Evolutionary conservation across 768 basidiomycete genomes (phyloP).

Genomic region (Amanita pallidorosea): DNA sequence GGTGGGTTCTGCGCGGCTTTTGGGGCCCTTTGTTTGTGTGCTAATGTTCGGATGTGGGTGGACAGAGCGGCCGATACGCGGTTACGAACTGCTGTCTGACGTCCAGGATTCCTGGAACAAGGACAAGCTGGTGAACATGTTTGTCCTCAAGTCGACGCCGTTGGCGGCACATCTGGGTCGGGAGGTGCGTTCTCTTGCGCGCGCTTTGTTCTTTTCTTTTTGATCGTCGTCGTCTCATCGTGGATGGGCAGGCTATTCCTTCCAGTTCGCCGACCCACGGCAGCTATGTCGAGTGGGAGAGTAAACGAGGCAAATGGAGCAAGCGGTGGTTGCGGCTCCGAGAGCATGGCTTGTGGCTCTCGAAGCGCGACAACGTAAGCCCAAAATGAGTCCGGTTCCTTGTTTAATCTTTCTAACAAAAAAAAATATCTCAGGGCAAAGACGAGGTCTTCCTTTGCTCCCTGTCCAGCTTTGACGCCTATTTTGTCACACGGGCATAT

Average conservation of each 20-base stretch:
- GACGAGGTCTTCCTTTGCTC: constrained; percentile 78
- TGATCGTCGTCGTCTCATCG: not conserved
- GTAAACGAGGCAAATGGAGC: constrained; percentile 89
- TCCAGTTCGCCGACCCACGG: constrained; percentile 35
- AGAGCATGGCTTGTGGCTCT: constrained; percentile 78
- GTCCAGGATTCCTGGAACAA: constrained; percentile 85
- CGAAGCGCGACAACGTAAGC: constrained; percentile 81
- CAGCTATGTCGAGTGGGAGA: constrained; percentile 80
- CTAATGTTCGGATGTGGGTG: not conserved
- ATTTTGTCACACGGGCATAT: constrained; percentile 62
- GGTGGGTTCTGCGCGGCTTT: constrained; percentile 40
- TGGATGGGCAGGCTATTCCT: constrained; percentile 22
- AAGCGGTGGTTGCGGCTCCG: constrained; percentile 85
- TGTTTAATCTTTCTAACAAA: not conserved
- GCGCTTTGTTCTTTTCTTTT: not conserved
- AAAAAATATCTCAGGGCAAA: constrained; percentile 48
- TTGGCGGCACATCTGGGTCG: constrained; percentile 49
- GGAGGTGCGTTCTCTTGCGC: constrained; percentile 31
- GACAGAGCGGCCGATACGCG: constrained; percentile 80
- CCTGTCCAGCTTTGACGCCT: constrained; percentile 83
- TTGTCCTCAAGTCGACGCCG: constrained; percentile 68
- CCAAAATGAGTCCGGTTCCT: not conserved
- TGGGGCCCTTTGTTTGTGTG: not conserved
- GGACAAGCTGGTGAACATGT: constrained; percentile 68
- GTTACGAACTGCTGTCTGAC: constrained; percentile 75